These are phyloP conservation scores for Dendrocalamus latiflorus DNA, from an alignment of 202 grass and related monocot genomes.

Conservation along the genomic window DNA sequence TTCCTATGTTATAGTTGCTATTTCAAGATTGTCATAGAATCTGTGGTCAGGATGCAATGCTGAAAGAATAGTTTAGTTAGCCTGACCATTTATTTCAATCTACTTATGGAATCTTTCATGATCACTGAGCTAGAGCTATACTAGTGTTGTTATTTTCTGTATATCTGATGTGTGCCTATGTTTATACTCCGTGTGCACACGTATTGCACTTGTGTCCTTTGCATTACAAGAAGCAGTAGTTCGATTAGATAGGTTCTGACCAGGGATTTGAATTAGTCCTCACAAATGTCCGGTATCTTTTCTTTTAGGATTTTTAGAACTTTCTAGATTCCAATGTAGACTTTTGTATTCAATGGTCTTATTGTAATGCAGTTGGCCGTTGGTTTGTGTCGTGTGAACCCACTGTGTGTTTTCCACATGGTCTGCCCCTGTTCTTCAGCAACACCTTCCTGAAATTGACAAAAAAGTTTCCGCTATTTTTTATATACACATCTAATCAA, in stretches of 20 bases:
- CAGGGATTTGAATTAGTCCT: not conserved
- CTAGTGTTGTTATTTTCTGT: not conserved
- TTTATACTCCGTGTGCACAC: not conserved
- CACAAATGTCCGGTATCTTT: not conserved
- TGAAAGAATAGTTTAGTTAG: not conserved
- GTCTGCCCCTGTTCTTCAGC: not conserved
- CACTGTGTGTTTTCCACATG: not conserved
- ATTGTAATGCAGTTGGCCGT: not conserved
- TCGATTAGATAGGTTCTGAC: not conserved
- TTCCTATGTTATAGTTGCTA: not conserved
- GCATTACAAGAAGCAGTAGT: not conserved
- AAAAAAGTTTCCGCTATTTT: not conserved
- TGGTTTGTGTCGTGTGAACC: not conserved
- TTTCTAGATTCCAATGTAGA: not conserved
- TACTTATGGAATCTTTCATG: not conserved
- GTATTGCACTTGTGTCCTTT: not conserved
- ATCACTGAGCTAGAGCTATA: not conserved
- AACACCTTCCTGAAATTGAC: not conserved
- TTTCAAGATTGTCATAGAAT: not conserved
- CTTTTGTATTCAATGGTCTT: not conserved
- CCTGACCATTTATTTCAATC: not conserved
- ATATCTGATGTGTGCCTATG: not conserved
- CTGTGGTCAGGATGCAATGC: not conserved
- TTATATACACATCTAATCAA: not conserved
- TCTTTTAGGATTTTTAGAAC: not conserved